Percentiles rank a stretch among this genome's conserved stretches.
Evolutionary conservation across 495 filamentous ascomycete genomes (phyloP).

Genomic region (Penicillium samsonianum): DNA sequence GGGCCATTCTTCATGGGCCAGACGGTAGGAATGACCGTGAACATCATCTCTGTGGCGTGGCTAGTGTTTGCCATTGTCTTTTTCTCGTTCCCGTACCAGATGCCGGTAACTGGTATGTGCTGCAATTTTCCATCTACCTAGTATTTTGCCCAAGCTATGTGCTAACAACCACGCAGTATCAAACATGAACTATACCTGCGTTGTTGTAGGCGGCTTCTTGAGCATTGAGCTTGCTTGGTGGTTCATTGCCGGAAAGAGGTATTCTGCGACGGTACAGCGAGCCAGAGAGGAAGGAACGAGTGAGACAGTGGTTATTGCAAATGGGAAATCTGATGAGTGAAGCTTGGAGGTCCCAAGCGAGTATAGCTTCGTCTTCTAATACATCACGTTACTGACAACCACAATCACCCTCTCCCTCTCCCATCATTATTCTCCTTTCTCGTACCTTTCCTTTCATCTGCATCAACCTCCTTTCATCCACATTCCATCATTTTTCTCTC

Average conservation of each 20-base stretch:
- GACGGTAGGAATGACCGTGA: slow-evolving; percentile 36
- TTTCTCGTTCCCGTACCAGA: slow-evolving; percentile 69
- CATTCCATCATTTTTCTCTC: not conserved
- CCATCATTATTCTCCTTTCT: not conserved
- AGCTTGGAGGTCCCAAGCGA: not conserved
- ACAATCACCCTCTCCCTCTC: not conserved
- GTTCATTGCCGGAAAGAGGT: slow-evolving; percentile 39
- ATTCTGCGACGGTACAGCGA: slow-evolving; percentile 32
- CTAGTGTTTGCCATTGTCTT: slow-evolving; percentile 55
- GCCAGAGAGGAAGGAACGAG: slow-evolving; percentile 21
- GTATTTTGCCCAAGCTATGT: not conserved
- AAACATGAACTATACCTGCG: slow-evolving; percentile 73
- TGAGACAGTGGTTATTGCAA: not conserved
- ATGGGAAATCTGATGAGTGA: not conserved
- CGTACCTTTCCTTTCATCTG: not conserved
- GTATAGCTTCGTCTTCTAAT: not conserved
- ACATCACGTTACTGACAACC: not conserved
- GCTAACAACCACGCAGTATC: slow-evolving; percentile 28
- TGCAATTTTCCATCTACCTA: not conserved
- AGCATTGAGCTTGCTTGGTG: slow-evolving; percentile 44
- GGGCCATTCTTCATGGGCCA: slow-evolving; percentile 36
- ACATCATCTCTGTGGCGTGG: slow-evolving; percentile 38
- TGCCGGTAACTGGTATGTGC: slow-evolving; percentile 47
- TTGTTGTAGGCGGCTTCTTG: slow-evolving; percentile 61
- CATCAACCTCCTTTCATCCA: not conserved